These are phyloP conservation scores for Neurospora africana DNA, from an alignment of 495 filamentous ascomycete genomes.

Conservation along the genomic window DNA sequence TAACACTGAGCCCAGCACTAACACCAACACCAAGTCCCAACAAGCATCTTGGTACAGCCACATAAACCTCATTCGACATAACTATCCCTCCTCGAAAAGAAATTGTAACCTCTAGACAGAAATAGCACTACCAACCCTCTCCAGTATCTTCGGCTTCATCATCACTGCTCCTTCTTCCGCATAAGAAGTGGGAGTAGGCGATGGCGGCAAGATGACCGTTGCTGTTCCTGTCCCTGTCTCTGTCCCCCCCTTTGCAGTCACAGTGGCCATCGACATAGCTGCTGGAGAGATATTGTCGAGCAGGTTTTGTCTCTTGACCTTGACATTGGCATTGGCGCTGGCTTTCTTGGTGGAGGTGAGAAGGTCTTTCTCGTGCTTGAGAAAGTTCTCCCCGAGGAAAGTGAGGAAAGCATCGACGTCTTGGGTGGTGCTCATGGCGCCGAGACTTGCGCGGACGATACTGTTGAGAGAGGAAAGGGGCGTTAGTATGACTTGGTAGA, in stretches of 20 bases:
- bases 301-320: not conserved
- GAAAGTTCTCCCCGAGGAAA: conserved; percentile 46
- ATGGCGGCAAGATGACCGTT: not conserved
- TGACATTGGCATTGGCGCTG: not conserved
- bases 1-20: not conserved
- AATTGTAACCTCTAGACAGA: not conserved
- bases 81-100: too few relatives aligned
- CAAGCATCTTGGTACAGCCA: not conserved
- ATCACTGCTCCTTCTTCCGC: not conserved
- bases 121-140: not conserved
- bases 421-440: conserved; percentile 55
- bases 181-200: not conserved
- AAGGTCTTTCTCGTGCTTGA: conserved; percentile 15
- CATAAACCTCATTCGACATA: not conserved
- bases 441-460: conserved; percentile 56
- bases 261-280: not conserved
- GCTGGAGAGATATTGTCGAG: not conserved
- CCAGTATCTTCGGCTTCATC: not conserved
- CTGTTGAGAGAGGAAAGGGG: conserved; percentile 13
- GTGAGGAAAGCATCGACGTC: conserved; percentile 50
- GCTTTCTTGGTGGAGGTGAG: not conserved
- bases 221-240: not conserved
- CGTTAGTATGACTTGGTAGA: not conserved
- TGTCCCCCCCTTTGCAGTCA: not conserved
- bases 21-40: not conserved